Evolutionary conservation across 371 early-diverging fungal genomes (phyloP).

Genomic region (Lichtheimia ornata): DNA sequence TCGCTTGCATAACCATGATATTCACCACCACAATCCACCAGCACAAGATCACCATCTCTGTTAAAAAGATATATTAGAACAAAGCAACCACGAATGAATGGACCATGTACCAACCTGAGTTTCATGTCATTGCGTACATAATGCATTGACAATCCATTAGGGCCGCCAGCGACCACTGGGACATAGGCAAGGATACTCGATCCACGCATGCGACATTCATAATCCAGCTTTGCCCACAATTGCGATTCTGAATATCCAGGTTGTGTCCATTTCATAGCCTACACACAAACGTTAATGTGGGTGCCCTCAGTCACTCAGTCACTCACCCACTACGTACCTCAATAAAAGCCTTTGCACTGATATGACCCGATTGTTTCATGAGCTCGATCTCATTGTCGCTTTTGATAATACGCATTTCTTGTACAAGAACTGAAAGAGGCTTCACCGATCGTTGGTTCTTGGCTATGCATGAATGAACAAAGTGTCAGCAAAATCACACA

Average conservation of each 20-base stretch:
- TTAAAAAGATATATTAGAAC: neutral
- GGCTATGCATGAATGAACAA: slow-evolving; percentile 15
- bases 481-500: neutral
- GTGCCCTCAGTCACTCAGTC: too few relatives aligned
- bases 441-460: slow-evolving; percentile 41
- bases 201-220: slow-evolving; percentile 69
- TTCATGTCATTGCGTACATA: slow-evolving; percentile 88
- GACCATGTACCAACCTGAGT: slow-evolving; percentile 40
- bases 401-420: slow-evolving; percentile 80
- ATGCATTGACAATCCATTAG: slow-evolving; percentile 90
- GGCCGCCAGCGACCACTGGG: slow-evolving; percentile 95
- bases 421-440: slow-evolving; percentile 62
- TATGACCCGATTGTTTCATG: slow-evolving; percentile 79
- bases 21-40: slow-evolving; percentile 94
- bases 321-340: slow-evolving; percentile 31
- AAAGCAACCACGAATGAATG: neutral
- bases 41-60: slow-evolving; percentile 82
- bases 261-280: slow-evolving; percentile 70
- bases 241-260: slow-evolving; percentile 77
- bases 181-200: slow-evolving; percentile 89
- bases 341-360: slow-evolving; percentile 78
- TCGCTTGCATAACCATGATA: slow-evolving; percentile 90
- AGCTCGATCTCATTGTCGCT: slow-evolving; percentile 72
- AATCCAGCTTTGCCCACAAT: slow-evolving; percentile 80
- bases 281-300: slow-evolving; percentile 1